phyloP scores from a whole-genome alignment of 768 basidiomycete species.

The Leucocoprinus leucothites region DNA sequence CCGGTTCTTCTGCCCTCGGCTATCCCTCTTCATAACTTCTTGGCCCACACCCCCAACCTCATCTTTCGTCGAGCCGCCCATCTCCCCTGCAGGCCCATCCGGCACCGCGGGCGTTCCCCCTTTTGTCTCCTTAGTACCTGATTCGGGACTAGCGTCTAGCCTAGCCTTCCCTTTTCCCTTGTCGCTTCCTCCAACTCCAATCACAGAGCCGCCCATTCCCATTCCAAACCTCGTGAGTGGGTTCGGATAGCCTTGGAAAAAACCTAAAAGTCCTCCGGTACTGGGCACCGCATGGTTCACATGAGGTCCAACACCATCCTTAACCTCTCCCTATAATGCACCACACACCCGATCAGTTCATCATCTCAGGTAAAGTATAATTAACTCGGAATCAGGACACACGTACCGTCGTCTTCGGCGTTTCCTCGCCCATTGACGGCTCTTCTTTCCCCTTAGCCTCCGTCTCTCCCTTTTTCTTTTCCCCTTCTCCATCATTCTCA shows the following conservation, averaged over 20 bases:
- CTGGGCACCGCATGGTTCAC: constrained; percentile 15
- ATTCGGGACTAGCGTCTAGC: constrained; percentile 15
- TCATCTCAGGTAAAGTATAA: constrained; percentile 6
- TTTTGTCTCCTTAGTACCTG: constrained; percentile 10
- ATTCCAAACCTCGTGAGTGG: constrained; percentile 48
- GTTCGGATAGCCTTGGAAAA: constrained; percentile 59
- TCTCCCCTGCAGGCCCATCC: constrained; percentile 32
- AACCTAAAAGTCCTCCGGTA: constrained; percentile 49
- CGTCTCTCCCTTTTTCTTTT: constrained; percentile 20
- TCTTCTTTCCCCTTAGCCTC: constrained; percentile 15
- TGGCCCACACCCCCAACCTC: constrained; percentile 13
- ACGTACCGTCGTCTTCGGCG: constrained; percentile 26
- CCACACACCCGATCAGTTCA: constrained; percentile 6
- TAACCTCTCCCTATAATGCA: constrained; percentile 9
- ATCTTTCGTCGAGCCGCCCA: constrained; percentile 17
- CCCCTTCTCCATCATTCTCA: constrained; percentile 13
- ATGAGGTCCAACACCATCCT: constrained; percentile 14
- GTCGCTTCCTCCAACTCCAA: background rate
- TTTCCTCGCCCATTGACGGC: constrained; percentile 23
- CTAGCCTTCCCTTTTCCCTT: constrained; percentile 4
- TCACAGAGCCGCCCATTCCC: constrained; percentile 15
- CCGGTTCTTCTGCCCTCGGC: background rate
- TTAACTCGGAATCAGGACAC: constrained; percentile 12
- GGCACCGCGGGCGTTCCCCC: constrained; percentile 28
- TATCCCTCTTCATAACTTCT: background rate